Evolutionary conservation across 2,329 filamentous ascomycete species (phyloP).

Genomic region (Rhynchosporium agropyri): DNA sequence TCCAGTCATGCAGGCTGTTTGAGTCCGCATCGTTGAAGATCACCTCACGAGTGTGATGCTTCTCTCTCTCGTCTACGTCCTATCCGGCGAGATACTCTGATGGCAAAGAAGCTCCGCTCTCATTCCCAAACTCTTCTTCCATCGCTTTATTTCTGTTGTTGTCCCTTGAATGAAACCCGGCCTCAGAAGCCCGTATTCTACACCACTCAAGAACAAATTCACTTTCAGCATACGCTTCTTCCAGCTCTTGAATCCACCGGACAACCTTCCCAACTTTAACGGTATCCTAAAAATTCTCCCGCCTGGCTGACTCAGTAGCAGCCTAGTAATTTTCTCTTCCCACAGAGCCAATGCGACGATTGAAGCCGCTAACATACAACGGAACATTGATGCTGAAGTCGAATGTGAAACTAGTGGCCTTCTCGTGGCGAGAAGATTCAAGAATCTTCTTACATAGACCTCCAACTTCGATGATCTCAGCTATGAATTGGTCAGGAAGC

Average conservation of each 20-base stretch:
- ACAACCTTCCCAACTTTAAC: conserved; percentile 10
- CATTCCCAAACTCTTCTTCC: background rate
- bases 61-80: conserved; percentile 5
- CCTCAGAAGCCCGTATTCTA: conserved; percentile 6
- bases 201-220: conserved; percentile 19
- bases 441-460: conserved; percentile 6
- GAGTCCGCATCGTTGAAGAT: background rate
- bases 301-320: conserved; percentile 59
- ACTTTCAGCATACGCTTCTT: conserved; percentile 10
- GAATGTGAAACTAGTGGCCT: conserved; percentile 52
- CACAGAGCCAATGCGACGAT: conserved; percentile 58
- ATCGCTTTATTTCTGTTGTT: background rate
- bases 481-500: background rate
- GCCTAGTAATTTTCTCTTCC: conserved; percentile 61
- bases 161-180: background rate
- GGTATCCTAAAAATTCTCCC: conserved; percentile 65
- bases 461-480: conserved; percentile 14
- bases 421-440: background rate
- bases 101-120: conserved; percentile 15
- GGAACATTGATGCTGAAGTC: conserved; percentile 65
- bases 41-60: conserved; percentile 12
- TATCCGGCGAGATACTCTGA: conserved; percentile 19
- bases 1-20: too few species aligned
- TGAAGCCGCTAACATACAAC: conserved; percentile 64
- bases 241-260: conserved; percentile 16